Percentiles rank a stretch among this genome's conserved stretches.
Conservation (phyloP, 2,329 filamentous ascomycete species). For the Bimuria novae-zelandiae region DNA sequence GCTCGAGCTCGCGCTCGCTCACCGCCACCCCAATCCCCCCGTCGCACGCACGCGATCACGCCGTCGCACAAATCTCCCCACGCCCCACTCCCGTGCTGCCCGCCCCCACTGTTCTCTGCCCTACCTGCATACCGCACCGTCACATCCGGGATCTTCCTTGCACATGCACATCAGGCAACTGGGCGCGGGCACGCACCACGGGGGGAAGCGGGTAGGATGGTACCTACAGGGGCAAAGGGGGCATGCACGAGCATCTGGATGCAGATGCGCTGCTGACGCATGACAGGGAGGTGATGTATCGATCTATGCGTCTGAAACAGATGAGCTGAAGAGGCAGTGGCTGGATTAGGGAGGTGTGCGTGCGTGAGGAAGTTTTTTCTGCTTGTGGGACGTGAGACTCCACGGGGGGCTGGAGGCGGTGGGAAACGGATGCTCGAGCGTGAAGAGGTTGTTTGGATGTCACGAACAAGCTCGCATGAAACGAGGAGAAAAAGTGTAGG, state of each 20-base stretch:
- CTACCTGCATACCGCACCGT: slow-evolving; percentile 1
- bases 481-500: no score
- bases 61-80: slow-evolving; percentile 2
- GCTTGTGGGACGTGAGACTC: not conserved
- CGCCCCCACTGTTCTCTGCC: not conserved
- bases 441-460: not conserved
- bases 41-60: not conserved
- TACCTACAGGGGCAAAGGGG: not conserved
- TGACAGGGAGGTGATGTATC: not conserved
- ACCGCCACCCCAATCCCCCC: not conserved
- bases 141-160: slow-evolving; percentile 4
- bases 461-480: not conserved
- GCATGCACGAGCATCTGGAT: not conserved
- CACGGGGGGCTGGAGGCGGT: no score
- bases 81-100: not conserved
- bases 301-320: slow-evolving; percentile 5
- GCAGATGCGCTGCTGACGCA: not conserved
- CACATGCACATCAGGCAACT: not conserved
- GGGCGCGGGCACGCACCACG: not conserved
- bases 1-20: not conserved
- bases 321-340: not conserved
- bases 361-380: not conserved
- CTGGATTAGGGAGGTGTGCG: not conserved
- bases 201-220: no score
- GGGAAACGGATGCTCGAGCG: slow-evolving; percentile 3